Conservation (phyloP, 2,329 filamentous ascomycete species). For the Emmonsiellopsis sp. region DNA sequence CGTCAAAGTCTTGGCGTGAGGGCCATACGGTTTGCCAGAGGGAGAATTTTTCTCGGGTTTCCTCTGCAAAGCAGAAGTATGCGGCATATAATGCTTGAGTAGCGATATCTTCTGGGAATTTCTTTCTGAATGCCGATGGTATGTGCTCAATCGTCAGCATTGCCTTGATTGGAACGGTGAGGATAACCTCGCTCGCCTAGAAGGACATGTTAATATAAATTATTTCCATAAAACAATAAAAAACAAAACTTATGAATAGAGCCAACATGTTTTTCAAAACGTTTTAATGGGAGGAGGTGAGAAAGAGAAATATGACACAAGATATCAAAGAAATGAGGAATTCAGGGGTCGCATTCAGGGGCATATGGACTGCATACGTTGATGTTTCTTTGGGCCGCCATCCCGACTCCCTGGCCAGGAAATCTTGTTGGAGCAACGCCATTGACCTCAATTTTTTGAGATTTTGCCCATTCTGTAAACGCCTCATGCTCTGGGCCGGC, state of each 20-base stretch:
- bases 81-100: constrained; percentile 67
- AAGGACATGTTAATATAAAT: constrained; percentile 5
- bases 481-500: constrained; percentile 33
- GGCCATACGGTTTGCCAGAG: constrained; percentile 58
- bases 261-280: constrained; percentile 1
- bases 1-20: constrained; percentile 47
- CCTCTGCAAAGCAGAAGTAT: constrained; percentile 45
- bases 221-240: not conserved
- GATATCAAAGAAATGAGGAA: not conserved
- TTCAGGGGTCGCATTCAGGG: constrained; percentile 1
- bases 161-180: constrained; percentile 54
- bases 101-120: constrained; percentile 46
- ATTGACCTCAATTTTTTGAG: constrained; percentile 56
- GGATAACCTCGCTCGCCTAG: constrained; percentile 51
- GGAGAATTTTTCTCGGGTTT: constrained; percentile 38
- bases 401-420: constrained; percentile 65
- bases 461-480: constrained; percentile 60
- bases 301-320: not conserved
- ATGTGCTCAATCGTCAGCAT: constrained; percentile 58
- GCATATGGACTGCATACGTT: constrained; percentile 40
- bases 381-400: constrained; percentile 59
- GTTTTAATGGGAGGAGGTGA: not conserved
- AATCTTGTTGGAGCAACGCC: constrained; percentile 59
- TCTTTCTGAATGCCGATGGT: constrained; percentile 42
- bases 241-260: not conserved